A percentile compares a stretch with the other conserved stretches of the same genome.
Evolutionary conservation across 2,329 filamentous ascomycete genomes (phyloP).

Genomic region (Nemania abortiva): DNA sequence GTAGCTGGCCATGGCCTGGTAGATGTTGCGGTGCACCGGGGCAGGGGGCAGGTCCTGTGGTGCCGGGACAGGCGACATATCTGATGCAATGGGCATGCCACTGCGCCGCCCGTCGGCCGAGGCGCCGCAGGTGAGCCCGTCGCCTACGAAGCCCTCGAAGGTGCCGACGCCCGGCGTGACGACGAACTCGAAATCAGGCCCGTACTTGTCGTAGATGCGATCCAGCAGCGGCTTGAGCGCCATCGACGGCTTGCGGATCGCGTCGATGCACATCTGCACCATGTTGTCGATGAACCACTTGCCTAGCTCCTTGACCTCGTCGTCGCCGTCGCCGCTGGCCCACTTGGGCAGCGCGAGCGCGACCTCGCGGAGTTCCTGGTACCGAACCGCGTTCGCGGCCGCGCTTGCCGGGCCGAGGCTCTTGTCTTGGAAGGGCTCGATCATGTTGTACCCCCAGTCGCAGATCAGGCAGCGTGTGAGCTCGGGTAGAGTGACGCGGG

Average conservation of each 20-base stretch:
- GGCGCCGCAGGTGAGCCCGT: slow-evolving; percentile 39
- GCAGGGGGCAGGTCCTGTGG: slow-evolving; percentile 39
- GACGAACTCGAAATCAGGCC: slow-evolving; percentile 39
- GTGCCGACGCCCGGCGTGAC: slow-evolving; percentile 42
- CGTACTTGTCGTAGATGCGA: slow-evolving; percentile 34
- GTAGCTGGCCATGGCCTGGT: slow-evolving; percentile 36
- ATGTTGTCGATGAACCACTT: slow-evolving; percentile 38
- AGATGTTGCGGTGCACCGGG: slow-evolving; percentile 38
- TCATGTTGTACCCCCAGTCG: slow-evolving; percentile 38
- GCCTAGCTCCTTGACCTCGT: slow-evolving; percentile 37
- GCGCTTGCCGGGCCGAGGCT: slow-evolving; percentile 33
- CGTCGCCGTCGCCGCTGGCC: slow-evolving; percentile 34
- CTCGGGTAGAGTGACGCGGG: slow-evolving; percentile 32
- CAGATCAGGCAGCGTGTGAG: slow-evolving; percentile 33
- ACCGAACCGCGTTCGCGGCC: slow-evolving; percentile 36
- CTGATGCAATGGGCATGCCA: slow-evolving; percentile 40
- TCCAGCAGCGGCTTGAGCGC: slow-evolving; percentile 35
- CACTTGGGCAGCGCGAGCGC: slow-evolving; percentile 41
- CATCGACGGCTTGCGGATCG: slow-evolving; percentile 29
- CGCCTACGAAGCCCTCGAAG: slow-evolving; percentile 44
- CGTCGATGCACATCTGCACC: slow-evolving; percentile 31
- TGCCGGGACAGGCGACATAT: slow-evolving; percentile 40
- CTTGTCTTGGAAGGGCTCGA: slow-evolving; percentile 37
- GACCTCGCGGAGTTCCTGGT: slow-evolving; percentile 40
- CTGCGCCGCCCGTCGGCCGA: slow-evolving; percentile 44